A percentile compares a stretch with the other conserved stretches of the same genome.
Evolutionary conservation across 1,284 basidiomycete genomes (phyloP).

Genomic region (Somion occarium): DNA sequence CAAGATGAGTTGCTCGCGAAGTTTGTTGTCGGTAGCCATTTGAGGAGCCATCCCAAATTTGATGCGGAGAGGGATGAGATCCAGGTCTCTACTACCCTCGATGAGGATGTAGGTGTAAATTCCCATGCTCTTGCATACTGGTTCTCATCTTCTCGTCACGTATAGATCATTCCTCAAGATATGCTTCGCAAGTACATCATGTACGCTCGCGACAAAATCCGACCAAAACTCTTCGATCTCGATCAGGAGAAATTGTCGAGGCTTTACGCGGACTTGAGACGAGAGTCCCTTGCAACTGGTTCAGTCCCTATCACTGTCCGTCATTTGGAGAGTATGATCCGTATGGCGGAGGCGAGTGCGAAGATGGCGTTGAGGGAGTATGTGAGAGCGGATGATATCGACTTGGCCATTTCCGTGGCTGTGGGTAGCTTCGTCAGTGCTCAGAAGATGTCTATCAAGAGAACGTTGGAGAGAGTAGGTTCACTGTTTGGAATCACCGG

Average conservation of each 20-base stretch:
- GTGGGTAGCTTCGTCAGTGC: conserved; percentile 94
- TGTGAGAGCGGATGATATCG: conserved; percentile 94
- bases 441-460: conserved; percentile 98
- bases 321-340: conserved; percentile 98
- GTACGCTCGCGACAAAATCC: conserved; percentile 92
- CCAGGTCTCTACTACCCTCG: conserved; percentile 83
- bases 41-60: conserved; percentile 92
- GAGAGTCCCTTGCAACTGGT: conserved; percentile 94
- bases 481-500: neutral
- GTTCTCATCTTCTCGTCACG: neutral
- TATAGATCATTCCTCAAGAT: conserved; percentile 94
- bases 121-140: conserved; percentile 6
- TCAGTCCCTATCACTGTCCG: conserved; percentile 98
- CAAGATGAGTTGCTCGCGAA: conserved; percentile 95
- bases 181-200: conserved; percentile 98
- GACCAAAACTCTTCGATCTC: conserved; percentile 89
- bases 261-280: conserved; percentile 95
- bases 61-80: conserved; percentile 83
- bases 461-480: conserved; percentile 89
- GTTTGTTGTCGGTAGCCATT: conserved; percentile 95
- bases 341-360: conserved; percentile 97
- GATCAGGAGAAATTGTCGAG: conserved; percentile 94
- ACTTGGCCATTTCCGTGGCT: conserved; percentile 93
- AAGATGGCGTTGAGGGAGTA: conserved; percentile 98
- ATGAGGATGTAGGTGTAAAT: conserved; percentile 74